A percentile compares a stretch with the other conserved stretches of the same genome.
phyloP scores from a whole-genome alignment of 129 eudicot species.

The Centaurea solstitialis region DNA sequence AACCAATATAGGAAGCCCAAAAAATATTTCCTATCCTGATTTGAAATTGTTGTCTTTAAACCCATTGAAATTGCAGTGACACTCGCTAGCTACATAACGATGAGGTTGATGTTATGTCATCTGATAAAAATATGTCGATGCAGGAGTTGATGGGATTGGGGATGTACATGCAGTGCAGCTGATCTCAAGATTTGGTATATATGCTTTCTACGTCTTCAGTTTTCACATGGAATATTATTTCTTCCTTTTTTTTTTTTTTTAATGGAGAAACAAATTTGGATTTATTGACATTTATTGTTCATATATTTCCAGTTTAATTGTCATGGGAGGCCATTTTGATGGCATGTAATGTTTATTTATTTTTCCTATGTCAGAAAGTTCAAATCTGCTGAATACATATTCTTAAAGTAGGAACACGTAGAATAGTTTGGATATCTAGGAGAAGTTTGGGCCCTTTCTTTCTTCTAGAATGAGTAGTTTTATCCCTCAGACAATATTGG shows the following conservation, averaged over 20 bases:
- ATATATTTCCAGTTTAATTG: background rate
- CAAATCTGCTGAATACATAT: background rate
- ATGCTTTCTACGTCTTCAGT: background rate
- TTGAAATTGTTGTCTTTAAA: background rate
- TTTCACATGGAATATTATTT: background rate
- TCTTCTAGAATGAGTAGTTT: too few relatives aligned
- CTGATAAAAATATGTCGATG: constrained; percentile 18
- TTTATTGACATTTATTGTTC: background rate
- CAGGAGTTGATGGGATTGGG: constrained; percentile 96
- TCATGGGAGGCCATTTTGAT: background rate
- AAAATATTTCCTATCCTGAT: background rate
- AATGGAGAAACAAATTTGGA: background rate
- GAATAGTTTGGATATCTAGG: too few relatives aligned
- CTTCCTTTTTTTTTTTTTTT: background rate
- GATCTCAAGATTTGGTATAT: constrained; percentile 75
- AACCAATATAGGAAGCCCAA: background rate
- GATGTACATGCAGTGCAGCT: constrained; percentile 82
- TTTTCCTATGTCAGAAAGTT: background rate
- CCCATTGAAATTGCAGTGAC: background rate
- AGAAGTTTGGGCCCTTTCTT: too few relatives aligned
- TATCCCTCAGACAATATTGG: too few relatives aligned
- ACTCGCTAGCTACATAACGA: background rate
- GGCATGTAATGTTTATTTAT: background rate
- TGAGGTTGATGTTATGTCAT: background rate
- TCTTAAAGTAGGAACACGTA: background rate